Evolutionary conservation across 345 rosid species (phyloP).

Genomic region (Dipteronia sinensis): DNA sequence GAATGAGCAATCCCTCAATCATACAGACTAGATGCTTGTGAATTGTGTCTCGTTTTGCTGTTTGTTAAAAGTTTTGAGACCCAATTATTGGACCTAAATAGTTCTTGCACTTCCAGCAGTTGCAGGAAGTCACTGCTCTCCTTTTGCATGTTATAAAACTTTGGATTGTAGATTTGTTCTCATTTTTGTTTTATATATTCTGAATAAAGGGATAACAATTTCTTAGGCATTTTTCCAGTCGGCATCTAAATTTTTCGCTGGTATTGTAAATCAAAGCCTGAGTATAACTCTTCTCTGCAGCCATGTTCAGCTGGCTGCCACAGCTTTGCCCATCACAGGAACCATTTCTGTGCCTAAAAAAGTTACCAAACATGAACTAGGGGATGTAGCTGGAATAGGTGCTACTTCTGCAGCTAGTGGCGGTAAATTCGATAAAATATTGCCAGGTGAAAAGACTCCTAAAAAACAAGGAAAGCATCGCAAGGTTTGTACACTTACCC

Average conservation of each 20-base stretch:
- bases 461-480: conserved; percentile 80
- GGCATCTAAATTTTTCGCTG: neutral
- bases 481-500: conserved; percentile 52
- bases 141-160: neutral
- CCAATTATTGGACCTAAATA: neutral
- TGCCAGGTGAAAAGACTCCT: conserved; percentile 76
- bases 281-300: conserved; percentile 43
- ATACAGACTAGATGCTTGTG: neutral
- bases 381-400: conserved; percentile 85
- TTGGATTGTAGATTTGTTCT: neutral
- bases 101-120: neutral
- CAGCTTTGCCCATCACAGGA: conserved; percentile 85
- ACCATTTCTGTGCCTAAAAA: conserved; percentile 63
- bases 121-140: neutral
- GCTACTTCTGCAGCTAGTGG: conserved; percentile 91
- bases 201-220: neutral
- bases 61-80: neutral
- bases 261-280: neutral
- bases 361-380: conserved; percentile 65
- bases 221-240: neutral
- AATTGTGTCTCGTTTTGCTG: neutral
- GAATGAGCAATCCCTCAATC: neutral
- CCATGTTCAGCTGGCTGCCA: conserved; percentile 88
- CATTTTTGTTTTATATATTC: neutral
- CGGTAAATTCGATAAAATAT: conserved; percentile 92